phyloP scores from a whole-genome alignment of 164 flowering plant species.

The Vitis riparia region DNA sequence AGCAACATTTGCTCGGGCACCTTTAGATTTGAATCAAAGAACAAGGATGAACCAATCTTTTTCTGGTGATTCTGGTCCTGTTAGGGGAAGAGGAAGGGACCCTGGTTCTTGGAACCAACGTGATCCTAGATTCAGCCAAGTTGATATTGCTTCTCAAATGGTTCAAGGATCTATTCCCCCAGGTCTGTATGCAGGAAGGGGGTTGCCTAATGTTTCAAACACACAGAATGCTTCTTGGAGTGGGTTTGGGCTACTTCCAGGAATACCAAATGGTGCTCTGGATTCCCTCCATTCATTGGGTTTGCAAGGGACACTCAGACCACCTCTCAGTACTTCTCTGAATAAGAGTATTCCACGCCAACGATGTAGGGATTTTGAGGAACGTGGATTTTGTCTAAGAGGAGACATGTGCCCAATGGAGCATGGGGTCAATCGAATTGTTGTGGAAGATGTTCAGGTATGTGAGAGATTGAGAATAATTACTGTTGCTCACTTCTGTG shows the following conservation, averaged over 20 bases:
- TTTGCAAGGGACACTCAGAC: conserved; percentile 60
- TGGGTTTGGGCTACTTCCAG: conserved; percentile 72
- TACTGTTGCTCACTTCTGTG: background rate
- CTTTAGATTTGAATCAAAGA: conserved; percentile 54
- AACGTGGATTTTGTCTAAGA: conserved; percentile 94
- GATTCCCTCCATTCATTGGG: conserved; percentile 67
- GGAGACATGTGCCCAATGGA: conserved; percentile 99
- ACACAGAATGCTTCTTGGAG: conserved; percentile 63
- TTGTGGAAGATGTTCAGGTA: conserved; percentile 98
- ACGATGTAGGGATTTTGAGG: conserved; percentile 94
- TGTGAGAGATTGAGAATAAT: conserved; percentile 4
- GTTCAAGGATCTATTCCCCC: conserved; percentile 55
- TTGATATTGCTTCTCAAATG: conserved; percentile 67
- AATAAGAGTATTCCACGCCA: conserved; percentile 65
- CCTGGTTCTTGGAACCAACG: conserved; percentile 56
- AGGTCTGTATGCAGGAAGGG: conserved; percentile 64
- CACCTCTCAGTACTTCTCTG: conserved; percentile 55
- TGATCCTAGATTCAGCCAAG: conserved; percentile 59
- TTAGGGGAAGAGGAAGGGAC: conserved; percentile 76
- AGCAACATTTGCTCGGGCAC: conserved; percentile 31
- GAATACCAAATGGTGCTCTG: conserved; percentile 69
- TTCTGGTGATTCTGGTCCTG: conserved; percentile 51
- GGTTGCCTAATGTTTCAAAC: conserved; percentile 58
- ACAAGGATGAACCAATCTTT: conserved; percentile 46
- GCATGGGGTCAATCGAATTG: conserved; percentile 93